Conservation (phyloP, 106 monocot genomes). For the Agapanthus africanus region DNA sequence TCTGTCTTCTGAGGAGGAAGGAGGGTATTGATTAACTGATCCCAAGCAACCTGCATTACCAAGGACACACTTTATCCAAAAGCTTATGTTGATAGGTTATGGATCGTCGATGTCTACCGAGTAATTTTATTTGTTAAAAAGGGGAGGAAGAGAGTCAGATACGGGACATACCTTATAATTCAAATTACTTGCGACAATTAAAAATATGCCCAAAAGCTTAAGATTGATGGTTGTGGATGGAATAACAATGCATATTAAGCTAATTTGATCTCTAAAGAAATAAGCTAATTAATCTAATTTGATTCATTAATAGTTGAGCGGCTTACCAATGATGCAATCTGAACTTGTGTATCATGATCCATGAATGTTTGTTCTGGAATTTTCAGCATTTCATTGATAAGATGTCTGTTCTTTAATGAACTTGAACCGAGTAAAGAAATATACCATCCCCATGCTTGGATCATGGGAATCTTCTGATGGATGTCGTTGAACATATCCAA, state of each 20-base stretch:
- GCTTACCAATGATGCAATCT: slow-evolving; percentile 55
- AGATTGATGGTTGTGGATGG: too few relatives aligned
- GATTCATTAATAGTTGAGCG: neutral
- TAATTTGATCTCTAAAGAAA: too few relatives aligned
- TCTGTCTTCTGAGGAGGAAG: slow-evolving; percentile 15
- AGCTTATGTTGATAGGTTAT: too few relatives aligned
- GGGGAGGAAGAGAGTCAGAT: too few relatives aligned
- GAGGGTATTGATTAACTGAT: slow-evolving; percentile 41
- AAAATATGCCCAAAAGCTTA: too few relatives aligned
- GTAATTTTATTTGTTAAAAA: too few relatives aligned
- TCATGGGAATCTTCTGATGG: slow-evolving; percentile 27
- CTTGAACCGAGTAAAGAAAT: slow-evolving; percentile 35
- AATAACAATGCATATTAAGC: too few relatives aligned
- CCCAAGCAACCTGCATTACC: slow-evolving; percentile 46
- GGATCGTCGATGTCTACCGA: too few relatives aligned
- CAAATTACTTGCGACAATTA: too few relatives aligned
- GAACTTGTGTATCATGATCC: slow-evolving; percentile 35
- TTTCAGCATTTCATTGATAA: slow-evolving; percentile 56
- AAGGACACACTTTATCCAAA: neutral
- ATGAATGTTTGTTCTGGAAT: slow-evolving; percentile 45
- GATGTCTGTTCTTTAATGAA: slow-evolving; percentile 20
- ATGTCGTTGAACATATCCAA: slow-evolving; percentile 20
- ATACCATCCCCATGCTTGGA: slow-evolving; percentile 69
- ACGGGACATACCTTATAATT: too few relatives aligned
- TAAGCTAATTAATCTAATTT: too few relatives aligned